Conservation (phyloP, 352 stramenopile species). For the Globisporangium nunn region DNA sequence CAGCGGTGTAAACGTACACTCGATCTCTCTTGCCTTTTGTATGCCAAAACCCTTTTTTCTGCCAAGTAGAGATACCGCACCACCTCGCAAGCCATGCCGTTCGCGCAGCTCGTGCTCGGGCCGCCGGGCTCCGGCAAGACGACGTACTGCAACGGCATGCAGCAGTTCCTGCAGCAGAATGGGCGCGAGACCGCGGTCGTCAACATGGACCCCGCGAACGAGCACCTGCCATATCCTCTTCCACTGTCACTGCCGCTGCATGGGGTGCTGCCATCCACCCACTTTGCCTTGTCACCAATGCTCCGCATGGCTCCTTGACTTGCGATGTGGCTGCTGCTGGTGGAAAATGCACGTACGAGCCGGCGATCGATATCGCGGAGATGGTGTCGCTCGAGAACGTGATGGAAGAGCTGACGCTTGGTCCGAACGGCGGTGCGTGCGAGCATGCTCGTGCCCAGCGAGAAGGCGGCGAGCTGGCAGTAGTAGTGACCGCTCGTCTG, state of each 20-base stretch:
- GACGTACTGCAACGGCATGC: slow-evolving; percentile 98
- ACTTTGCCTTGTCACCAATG: not conserved
- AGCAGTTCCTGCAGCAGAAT: slow-evolving; percentile 87
- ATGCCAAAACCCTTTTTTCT: too few relatives aligned
- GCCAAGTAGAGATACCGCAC: not conserved
- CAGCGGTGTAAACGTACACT: not conserved
- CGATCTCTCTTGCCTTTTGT: not conserved
- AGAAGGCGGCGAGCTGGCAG: not conserved
- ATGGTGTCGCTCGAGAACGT: slow-evolving; percentile 94
- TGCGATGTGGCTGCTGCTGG: not conserved
- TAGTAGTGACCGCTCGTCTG: not conserved
- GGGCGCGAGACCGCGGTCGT: slow-evolving; percentile 81
- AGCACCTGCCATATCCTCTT: slow-evolving; percentile 60
- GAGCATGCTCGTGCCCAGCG: not conserved
- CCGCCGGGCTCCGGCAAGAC: slow-evolving; percentile 92
- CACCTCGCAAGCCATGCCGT: slow-evolving; percentile 36
- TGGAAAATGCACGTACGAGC: slow-evolving; percentile 29
- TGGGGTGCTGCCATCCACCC: not conserved
- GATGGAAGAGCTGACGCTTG: slow-evolving; percentile 92
- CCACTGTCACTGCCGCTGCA: not conserved
- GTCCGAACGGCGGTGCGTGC: slow-evolving; percentile 90
- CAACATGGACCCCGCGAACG: slow-evolving; percentile 98
- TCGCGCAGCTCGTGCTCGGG: slow-evolving; percentile 68
- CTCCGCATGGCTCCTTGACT: slow-evolving; percentile 2
- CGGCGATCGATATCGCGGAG: slow-evolving; percentile 92